These are phyloP conservation scores for Populus nigra DNA, from an alignment of 345 rosid species.

Conservation along the genomic window DNA sequence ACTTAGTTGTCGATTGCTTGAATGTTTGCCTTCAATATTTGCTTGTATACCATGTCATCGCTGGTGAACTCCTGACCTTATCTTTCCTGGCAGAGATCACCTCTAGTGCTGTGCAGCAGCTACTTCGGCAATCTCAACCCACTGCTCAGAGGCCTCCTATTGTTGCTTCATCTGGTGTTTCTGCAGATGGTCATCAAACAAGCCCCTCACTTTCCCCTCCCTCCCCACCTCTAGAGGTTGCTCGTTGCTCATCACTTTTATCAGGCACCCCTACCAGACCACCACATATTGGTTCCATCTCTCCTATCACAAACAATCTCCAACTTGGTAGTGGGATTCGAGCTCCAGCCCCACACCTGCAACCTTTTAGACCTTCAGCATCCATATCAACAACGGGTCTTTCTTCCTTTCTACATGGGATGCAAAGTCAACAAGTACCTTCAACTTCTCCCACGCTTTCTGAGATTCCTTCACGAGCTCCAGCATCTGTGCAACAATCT, in stretches of 20 bases:
- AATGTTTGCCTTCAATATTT: too few species aligned
- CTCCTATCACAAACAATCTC: constrained; percentile 27
- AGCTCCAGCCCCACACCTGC: constrained; percentile 57
- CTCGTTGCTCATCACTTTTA: constrained; percentile 11
- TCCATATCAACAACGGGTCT: constrained; percentile 10
- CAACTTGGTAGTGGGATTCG: constrained; percentile 37
- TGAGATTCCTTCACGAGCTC: constrained; percentile 10
- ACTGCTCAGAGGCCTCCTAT: constrained; percentile 15
- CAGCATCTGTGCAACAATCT: constrained; percentile 18
- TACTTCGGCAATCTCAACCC: constrained; percentile 29
- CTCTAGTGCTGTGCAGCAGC: constrained; percentile 37
- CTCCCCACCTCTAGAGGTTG: constrained; percentile 21
- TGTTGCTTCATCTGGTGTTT: constrained; percentile 15
- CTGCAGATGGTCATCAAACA: not conserved
- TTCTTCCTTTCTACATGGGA: constrained; percentile 19
- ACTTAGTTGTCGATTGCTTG: not conserved
- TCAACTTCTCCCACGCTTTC: constrained; percentile 9
- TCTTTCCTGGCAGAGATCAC: constrained; percentile 28
- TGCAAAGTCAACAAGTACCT: constrained; percentile 13
- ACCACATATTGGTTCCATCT: constrained; percentile 28
- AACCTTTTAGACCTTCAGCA: constrained; percentile 37
- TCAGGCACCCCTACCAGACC: constrained; percentile 30
- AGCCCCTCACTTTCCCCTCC: not conserved
- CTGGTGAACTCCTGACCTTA: too few species aligned
- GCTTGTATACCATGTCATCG: too few species aligned